Base-by-base conservation (phyloP, 2,329 filamentous ascomycete species). In the Claviceps sp. region DNA sequence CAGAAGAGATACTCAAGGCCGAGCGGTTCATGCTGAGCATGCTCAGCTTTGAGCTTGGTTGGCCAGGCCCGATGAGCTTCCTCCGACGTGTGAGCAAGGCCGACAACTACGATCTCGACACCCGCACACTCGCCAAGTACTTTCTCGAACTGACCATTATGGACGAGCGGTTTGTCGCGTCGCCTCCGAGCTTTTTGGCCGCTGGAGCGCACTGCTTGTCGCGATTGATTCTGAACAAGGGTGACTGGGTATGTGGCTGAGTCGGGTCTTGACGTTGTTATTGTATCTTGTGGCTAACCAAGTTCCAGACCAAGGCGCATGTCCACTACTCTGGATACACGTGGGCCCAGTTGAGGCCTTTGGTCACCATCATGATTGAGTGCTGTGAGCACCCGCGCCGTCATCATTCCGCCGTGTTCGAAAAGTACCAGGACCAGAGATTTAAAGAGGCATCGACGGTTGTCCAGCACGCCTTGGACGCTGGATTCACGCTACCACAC, bases 11-110 rank as follows among this genome's bases (percentile, higher is more conserved):
- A 52, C 78, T 97, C 58, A 96, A 97, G 72, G 93, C 93, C 0
- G 93, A 98, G 70, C 84, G 90, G 13, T 97, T 95, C 73, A 98
- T 98, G 90, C 79, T 98, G 49, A 94, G 82, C 68, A 95, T 96
- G 85, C 80, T 98, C 50, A 80, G 88, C 61, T 98, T 95, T 64
- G 89, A 96, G 69, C 80, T 98, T 50, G 93, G 93, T 50, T 97
- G 88, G 85, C 93, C 93, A n/a, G 93, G 93, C 44, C 93, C 93
- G 1, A 96, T 98, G 91, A 96, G 89, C 72, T 98, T 98, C 70
- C 76, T 98, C 55, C 82, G 93, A 54, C 83, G 91, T 52, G 93
- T 97, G 68, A 97, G 91, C 82, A 97, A 97, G 73, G 93, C 93
- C 14, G 93, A 98, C 64, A 89, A 96, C 64, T 98, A 97, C 64